phyloP scores from a whole-genome alignment of 768 basidiomycete genomes.

The Termitomyces sp. region DNA sequence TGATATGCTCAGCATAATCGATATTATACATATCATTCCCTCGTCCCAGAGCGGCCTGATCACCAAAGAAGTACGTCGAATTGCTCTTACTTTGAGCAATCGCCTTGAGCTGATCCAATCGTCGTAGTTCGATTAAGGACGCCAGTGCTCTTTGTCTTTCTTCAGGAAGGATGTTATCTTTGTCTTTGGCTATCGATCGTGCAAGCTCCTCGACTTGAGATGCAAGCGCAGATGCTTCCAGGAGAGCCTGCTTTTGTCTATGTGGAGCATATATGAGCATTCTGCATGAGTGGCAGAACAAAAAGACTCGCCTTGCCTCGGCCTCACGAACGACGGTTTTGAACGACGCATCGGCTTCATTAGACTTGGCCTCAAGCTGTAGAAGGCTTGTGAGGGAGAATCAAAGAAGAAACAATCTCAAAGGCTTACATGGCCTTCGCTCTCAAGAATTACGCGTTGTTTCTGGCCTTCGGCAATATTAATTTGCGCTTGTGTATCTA shows the following conservation, averaged over 20 bases:
- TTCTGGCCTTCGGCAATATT: constrained; percentile 57
- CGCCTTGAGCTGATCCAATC: constrained; percentile 48
- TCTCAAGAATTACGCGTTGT: constrained; percentile 48
- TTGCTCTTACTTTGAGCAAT: constrained; percentile 45
- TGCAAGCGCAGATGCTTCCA: constrained; percentile 42
- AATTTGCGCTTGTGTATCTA: constrained; percentile 53
- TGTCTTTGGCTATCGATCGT: constrained; percentile 27
- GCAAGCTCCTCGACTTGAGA: constrained; percentile 44
- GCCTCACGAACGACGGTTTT: constrained; percentile 47
- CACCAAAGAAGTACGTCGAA: constrained; percentile 54
- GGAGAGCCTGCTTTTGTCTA: constrained; percentile 35
- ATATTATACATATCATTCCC: constrained; percentile 36
- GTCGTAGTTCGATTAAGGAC: constrained; percentile 39
- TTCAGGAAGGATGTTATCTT: constrained; percentile 22
- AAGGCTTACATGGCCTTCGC: constrained; percentile 40
- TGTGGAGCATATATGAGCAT: neutral
- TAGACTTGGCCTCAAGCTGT: constrained; percentile 43
- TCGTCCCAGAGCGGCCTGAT: constrained; percentile 28
- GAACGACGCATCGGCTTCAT: constrained; percentile 48
- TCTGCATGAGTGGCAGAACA: neutral
- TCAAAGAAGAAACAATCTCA: neutral
- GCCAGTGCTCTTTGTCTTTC: constrained; percentile 33
- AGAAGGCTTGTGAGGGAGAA: neutral
- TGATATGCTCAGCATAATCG: constrained; percentile 43
- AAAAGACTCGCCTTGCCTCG: constrained; percentile 32